Evolutionary conservation across 2,329 filamentous ascomycete species (phyloP).

Genomic region (Fusarium verrucosum): DNA sequence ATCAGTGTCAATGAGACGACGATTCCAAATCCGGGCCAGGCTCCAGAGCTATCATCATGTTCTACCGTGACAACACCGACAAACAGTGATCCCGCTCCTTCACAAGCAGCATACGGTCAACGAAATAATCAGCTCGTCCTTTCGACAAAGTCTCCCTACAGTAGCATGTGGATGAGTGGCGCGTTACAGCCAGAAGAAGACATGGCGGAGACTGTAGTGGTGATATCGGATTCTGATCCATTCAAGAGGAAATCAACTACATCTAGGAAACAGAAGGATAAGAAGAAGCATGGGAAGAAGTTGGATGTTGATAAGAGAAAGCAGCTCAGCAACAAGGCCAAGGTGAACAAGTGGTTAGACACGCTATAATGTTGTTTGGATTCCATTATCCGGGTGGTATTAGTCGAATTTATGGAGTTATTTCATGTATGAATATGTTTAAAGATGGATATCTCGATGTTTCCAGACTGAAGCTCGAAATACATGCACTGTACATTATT

Average conservation of each 20-base stretch:
- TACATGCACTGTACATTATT: not conserved
- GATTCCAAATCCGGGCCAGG: not conserved
- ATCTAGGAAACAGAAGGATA: constrained; percentile 34
- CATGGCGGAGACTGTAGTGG: constrained; percentile 5
- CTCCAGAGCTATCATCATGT: constrained; percentile 16
- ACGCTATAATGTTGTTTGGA: not conserved
- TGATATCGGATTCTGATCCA: constrained; percentile 1
- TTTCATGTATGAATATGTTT: not conserved
- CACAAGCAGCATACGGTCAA: not conserved
- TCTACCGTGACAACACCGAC: constrained; percentile 21
- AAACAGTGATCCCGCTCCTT: not conserved
- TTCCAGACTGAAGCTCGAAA: not conserved
- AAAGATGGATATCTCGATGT: not conserved
- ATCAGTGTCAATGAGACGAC: constrained; percentile 13
- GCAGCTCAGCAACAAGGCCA: constrained; percentile 31
- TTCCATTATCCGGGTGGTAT: not conserved
- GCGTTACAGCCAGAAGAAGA: constrained; percentile 9
- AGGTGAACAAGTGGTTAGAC: constrained; percentile 38
- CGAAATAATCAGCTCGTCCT: constrained; percentile 6
- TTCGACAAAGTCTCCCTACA: not conserved
- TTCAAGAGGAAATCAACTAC: constrained; percentile 8
- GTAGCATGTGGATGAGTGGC: constrained; percentile 25
- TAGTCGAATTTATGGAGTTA: not conserved
- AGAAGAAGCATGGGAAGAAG: constrained; percentile 34
- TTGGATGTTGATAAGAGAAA: constrained; percentile 33